These are phyloP conservation scores for Amanita inopinata DNA, from an alignment of 768 basidiomycete genomes.

Conservation along the genomic window DNA sequence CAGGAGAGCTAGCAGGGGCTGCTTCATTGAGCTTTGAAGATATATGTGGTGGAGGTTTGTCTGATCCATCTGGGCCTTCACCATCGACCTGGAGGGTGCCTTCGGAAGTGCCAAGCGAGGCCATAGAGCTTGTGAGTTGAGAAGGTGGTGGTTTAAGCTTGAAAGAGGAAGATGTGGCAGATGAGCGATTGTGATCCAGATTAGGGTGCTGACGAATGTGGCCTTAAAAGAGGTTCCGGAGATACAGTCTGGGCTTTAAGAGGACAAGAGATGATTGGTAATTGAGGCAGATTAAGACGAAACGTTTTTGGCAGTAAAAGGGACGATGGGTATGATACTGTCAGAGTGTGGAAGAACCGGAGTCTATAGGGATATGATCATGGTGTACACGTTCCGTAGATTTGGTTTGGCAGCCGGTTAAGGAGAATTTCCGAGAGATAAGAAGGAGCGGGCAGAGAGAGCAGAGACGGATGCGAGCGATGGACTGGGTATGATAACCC, in stretches of 20 bases:
- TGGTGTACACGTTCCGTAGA: constrained; percentile 30
- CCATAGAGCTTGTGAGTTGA: constrained; percentile 25
- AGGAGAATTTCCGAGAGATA: constrained; percentile 7
- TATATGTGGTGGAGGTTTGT: constrained; percentile 43
- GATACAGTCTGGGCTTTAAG: constrained; percentile 3
- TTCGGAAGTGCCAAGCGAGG: constrained; percentile 37
- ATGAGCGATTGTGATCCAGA: constrained; percentile 5
- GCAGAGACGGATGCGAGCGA: constrained; percentile 11
- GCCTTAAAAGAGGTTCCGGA: constrained; percentile 6
- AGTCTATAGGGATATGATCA: constrained; percentile 34
- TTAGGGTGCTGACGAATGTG: constrained; percentile 5
- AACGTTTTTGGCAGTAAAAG: constrained; percentile 8
- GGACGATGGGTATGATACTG: constrained; percentile 13
- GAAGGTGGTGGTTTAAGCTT: constrained; percentile 4
- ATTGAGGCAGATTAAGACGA: constrained; percentile 4
- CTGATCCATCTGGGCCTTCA: constrained; percentile 48
- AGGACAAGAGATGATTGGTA: constrained; percentile 5
- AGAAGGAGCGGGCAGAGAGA: neutral
- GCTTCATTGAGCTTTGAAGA: constrained; percentile 20
- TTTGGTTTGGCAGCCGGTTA: constrained; percentile 14
- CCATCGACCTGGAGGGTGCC: constrained; percentile 41
- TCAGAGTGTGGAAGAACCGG: constrained; percentile 19
- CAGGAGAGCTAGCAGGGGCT: constrained; percentile 15
- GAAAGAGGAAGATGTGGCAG: constrained; percentile 5
- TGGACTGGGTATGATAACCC: constrained; percentile 13